phyloP scores from a whole-genome alignment of 148 eudicot species.

The Amaranthus cruentus region DNA sequence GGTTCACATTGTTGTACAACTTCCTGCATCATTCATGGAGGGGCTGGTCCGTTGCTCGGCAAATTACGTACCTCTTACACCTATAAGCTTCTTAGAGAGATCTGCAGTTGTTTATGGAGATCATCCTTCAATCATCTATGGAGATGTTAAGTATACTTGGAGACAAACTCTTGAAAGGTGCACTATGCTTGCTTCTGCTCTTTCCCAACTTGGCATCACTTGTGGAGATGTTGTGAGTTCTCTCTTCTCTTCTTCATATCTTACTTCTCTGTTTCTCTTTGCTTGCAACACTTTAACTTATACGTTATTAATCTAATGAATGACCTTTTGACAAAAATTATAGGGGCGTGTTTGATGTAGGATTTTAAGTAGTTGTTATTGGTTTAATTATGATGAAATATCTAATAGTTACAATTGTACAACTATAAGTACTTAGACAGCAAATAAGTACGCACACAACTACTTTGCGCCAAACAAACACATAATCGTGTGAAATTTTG shows the following conservation, averaged over 20 bases:
- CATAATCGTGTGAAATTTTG: too few relatives aligned
- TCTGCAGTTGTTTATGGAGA: conserved; percentile 41
- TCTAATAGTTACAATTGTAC: too few relatives aligned
- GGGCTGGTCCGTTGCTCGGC: conserved; percentile 39
- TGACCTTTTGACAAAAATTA: too few relatives aligned
- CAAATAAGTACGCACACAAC: too few relatives aligned
- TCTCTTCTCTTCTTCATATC: not conserved
- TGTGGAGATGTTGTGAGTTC: conserved; percentile 47
- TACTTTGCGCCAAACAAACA: too few relatives aligned
- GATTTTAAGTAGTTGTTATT: too few relatives aligned
- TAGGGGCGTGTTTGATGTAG: too few relatives aligned
- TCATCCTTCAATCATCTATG: conserved; percentile 35
- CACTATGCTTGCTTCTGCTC: conserved; percentile 49
- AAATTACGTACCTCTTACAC: conserved; percentile 42
- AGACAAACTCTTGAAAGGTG: conserved; percentile 39
- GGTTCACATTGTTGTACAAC: not conserved
- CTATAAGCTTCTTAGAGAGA: conserved; percentile 54
- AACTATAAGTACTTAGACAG: too few relatives aligned
- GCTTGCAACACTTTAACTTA: not conserved
- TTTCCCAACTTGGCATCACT: conserved; percentile 34
- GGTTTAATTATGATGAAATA: too few relatives aligned
- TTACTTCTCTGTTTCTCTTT: not conserved
- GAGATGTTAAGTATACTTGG: conserved; percentile 36
- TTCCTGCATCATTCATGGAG: conserved; percentile 22
- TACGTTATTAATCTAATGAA: too few relatives aligned